Evolutionary conservation across 257 asterid species (phyloP), one percentile per base, ranked within the genome.

Genomic region (Nicotiana attenuata): DNA sequence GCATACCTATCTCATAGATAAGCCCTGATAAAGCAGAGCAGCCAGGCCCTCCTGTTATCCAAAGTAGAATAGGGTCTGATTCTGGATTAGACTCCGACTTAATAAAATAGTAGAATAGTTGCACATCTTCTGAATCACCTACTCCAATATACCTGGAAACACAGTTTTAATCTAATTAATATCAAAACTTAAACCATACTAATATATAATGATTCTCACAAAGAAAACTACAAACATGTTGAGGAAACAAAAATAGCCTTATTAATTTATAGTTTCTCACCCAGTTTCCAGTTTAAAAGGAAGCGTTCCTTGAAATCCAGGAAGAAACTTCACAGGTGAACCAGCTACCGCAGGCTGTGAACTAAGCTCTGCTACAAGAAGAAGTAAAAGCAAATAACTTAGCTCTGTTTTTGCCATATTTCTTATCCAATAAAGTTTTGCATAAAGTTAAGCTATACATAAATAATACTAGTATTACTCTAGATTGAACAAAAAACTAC

Each of bases 271-370:
- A 11, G 57, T 17, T 71, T 57, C 84, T 26, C 63, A 86, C 89
- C 87, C 89, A 80, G 87, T 84, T 67, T 86, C 84, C 13, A 86
- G 89, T 66, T 86, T 65, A 66, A 86, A 86, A 47, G 89, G 89
- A 26, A 86, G 87, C 4, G 78, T 76, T 4, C 86, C 87, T 20
- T 33, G 59, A 73, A 82, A 84, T 22, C 89, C 87, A 10, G 89
- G 89, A 79, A 86, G 87, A 79, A 64, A 80, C 64, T 73, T 56
- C 56, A 86, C 82, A 28, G 47, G 1, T 38, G 67, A 81, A 55
- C 67, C 84, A 73, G 55, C 84, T 29, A 64, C 45, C 16, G 53
- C 81, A n/a, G 15, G 45, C 35, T 68, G 3, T 26, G 85, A 81
- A 60, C 50, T 57, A 56, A 56, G 3, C 60, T 35, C 63, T 63